Conservation (phyloP, 768 basidiomycete species). For the Sutorius australiensis region DNA sequence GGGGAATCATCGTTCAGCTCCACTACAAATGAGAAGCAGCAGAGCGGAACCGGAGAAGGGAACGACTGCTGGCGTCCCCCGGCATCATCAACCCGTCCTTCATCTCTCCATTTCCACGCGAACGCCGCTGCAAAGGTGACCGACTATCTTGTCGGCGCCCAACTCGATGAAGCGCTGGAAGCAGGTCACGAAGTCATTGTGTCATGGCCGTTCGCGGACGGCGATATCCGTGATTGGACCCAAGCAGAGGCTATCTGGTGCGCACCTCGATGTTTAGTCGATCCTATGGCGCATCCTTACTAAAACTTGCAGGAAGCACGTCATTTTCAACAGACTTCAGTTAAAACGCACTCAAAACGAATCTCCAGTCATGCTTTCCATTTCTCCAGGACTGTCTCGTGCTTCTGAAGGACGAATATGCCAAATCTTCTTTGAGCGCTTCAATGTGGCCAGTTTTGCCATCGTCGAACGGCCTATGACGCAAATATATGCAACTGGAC, state of each 20-base stretch:
- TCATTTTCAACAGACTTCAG: conserved; percentile 70
- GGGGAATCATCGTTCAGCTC: conserved; percentile 30
- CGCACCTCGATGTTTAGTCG: neutral
- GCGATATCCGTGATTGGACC: conserved; percentile 69
- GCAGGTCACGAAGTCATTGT: conserved; percentile 69
- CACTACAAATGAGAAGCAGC: conserved; percentile 22
- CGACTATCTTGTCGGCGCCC: conserved; percentile 79
- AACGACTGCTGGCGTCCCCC: conserved; percentile 30
- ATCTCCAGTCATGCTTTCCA: conserved; percentile 76
- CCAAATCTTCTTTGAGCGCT: conserved; percentile 87
- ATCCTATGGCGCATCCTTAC: conserved; percentile 2
- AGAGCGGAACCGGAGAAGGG: conserved; percentile 14
- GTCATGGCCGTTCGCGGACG: conserved; percentile 81
- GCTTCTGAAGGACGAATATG: conserved; percentile 67
- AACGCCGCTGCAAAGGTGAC: conserved; percentile 51
- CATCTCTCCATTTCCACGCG: conserved; percentile 43
- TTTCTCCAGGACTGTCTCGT: conserved; percentile 63
- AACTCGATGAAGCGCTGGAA: conserved; percentile 75
- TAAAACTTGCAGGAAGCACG: conserved; percentile 63
- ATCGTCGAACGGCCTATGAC: conserved; percentile 81
- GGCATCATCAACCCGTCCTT: conserved; percentile 46
- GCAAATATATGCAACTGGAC: conserved; percentile 75
- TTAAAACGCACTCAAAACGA: conserved; percentile 84
- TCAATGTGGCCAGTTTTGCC: conserved; percentile 82
- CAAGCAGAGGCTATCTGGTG: conserved; percentile 91